Evolutionary conservation across 139 green algal species (phyloP).

Genomic region (Chlorella sp.): DNA sequence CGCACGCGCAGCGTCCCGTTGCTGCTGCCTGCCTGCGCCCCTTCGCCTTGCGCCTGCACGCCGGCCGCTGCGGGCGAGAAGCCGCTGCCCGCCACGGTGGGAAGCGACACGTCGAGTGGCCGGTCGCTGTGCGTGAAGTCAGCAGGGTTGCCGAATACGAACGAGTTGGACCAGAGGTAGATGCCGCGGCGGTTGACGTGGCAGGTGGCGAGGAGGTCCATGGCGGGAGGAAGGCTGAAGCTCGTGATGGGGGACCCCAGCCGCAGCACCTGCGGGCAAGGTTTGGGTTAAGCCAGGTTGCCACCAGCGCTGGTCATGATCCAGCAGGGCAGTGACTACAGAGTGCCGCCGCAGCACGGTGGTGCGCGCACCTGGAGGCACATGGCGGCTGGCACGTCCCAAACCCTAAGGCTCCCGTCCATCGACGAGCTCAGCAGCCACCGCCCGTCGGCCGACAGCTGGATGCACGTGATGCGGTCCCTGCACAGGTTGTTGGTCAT

Average conservation of each 20-base stretch:
- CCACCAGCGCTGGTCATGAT: too few species aligned
- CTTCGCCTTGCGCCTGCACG: too few species aligned
- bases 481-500: too few species aligned
- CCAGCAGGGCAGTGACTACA: too few species aligned
- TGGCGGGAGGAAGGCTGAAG: constrained; percentile 63
- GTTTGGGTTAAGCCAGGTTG: too few species aligned
- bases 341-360: too few species aligned
- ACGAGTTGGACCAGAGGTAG: constrained; percentile 90
- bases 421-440: constrained; percentile 86
- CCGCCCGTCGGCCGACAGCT: constrained; percentile 65
- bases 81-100: too few species aligned
- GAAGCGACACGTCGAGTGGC: constrained; percentile 56
- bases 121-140: constrained; percentile 15
- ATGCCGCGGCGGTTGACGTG: constrained; percentile 82
- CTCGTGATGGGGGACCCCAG: constrained; percentile 69
- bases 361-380: constrained; percentile 53
- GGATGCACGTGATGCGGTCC: constrained; percentile 72
- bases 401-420: constrained; percentile 85
- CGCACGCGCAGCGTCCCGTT: too few species aligned
- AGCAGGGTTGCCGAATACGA: constrained; percentile 51
- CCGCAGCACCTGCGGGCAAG: constrained; percentile 65
- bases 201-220: constrained; percentile 90
- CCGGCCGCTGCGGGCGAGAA: too few species aligned
- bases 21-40: too few species aligned
- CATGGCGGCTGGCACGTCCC: constrained; percentile 72